Base-by-base conservation (phyloP, 768 basidiomycete genomes). In the Amanita jacksonii region DNA sequence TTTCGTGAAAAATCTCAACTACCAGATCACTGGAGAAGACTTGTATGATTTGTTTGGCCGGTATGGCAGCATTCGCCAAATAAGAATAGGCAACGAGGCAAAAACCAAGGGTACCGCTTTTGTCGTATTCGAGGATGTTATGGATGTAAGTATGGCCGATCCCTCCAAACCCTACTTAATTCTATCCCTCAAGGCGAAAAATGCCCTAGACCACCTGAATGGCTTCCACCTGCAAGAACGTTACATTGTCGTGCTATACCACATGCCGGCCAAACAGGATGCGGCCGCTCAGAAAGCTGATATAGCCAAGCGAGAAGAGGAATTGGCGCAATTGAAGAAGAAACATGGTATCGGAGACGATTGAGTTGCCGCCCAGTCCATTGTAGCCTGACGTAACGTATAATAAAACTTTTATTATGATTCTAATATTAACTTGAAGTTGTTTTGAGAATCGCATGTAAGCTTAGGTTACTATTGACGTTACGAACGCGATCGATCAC, bases 181-280 rank as follows among this genome's bases (percentile, higher is more conserved):
- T 49, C 41, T 27, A 48, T 46, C 43, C 25, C 19, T 45, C 37
- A 42, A 96, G 88, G 94, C 94, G 16, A 94, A 96, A 64, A 92
- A 93, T 57, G 94, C 94, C 0, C 77, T 96, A 45, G 93, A 93
- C 58, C 92, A 96, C 62, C 63, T 98, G 57, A 98, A 98, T 54
- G 94, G 94, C 35, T 99, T 99, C 68, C 94, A 99, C 67, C 62
- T 99, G 47, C 91, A 92, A 67, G 94, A 96, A 63, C 85, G 94
- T 19, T 99, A 98, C 64, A 94, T 99, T 42, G 94, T 99, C 46
- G 94, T 98, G 7, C 68, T 97, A 22, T 98, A 94, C 57, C 93
- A 98, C 59, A 94, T 97, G 82, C 90, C 92, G 28, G 83, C 90
- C n/a, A 89, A 92, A 62, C 90, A 93, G 56, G 90, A 93, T 54